Evolutionary conservation across 2,329 filamentous ascomycete genomes (phyloP).

Genomic region (Nectriaceae sp.): DNA sequence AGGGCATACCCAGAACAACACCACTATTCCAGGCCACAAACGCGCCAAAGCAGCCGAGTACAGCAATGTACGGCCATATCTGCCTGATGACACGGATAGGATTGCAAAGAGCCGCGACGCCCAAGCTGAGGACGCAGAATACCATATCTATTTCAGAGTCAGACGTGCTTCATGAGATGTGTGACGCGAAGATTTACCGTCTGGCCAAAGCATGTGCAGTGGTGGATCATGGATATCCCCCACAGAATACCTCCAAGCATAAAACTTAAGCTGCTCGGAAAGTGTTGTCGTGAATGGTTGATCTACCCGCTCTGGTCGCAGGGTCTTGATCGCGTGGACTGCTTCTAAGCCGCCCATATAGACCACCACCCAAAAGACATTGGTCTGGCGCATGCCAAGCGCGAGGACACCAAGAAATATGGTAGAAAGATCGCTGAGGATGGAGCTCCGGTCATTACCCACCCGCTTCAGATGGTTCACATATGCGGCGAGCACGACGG

Average conservation of each 20-base stretch:
- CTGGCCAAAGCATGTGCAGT: slow-evolving; percentile 47
- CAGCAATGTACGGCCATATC: slow-evolving; percentile 60
- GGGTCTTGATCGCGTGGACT: slow-evolving; percentile 51
- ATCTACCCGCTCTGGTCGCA: slow-evolving; percentile 36
- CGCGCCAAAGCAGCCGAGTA: slow-evolving; percentile 66
- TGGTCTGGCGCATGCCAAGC: slow-evolving; percentile 86
- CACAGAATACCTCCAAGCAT: slow-evolving; percentile 44
- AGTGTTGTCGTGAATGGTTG: slow-evolving; percentile 35
- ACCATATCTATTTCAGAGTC: slow-evolving; percentile 47
- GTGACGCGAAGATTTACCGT: slow-evolving; percentile 43
- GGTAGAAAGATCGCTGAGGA: slow-evolving; percentile 44
- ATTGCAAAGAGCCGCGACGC: slow-evolving; percentile 56
- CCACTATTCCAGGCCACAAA: slow-evolving; percentile 89
- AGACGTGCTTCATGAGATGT: slow-evolving; percentile 2
- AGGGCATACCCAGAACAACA: slow-evolving; percentile 75
- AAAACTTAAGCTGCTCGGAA: slow-evolving; percentile 39
- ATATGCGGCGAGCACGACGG: slow-evolving; percentile 73
- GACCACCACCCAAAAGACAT: slow-evolving; percentile 91
- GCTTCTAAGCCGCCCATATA: slow-evolving; percentile 68
- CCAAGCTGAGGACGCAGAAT: slow-evolving; percentile 64
- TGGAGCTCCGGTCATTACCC: slow-evolving; percentile 30
- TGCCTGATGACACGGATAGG: slow-evolving; percentile 46
- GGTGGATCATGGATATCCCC: slow-evolving; percentile 59
- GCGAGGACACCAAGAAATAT: slow-evolving; percentile 63
- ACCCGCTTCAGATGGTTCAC: slow-evolving; percentile 53